These are phyloP conservation scores for Coccomyxa sp. DNA, from an alignment of 139 green algal genomes.

Conservation along the genomic window DNA sequence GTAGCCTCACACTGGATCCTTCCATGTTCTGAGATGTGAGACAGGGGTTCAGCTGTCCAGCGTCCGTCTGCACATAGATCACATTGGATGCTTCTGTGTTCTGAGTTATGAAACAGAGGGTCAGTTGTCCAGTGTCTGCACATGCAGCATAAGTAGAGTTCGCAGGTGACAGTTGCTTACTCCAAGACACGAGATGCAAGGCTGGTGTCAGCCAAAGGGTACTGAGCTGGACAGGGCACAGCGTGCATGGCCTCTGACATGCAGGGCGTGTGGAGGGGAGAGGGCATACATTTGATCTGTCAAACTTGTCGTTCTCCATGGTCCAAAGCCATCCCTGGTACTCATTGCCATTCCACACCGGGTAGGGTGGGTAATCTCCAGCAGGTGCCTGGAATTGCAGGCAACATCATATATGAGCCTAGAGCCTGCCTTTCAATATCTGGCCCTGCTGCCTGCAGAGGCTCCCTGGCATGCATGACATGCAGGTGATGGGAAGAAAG, in stretches of 20 bases:
- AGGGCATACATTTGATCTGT: neutral
- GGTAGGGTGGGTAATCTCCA: constrained; percentile 9
- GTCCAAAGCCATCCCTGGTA: constrained; percentile 35
- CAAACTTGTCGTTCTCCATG: neutral
- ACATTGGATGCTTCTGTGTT: neutral
- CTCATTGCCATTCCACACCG: constrained; percentile 9
- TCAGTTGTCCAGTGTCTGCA: neutral
- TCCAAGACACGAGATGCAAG: neutral
- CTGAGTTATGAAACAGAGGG: neutral
- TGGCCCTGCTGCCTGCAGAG: no score
- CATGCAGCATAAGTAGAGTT: neutral
- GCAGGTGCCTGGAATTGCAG: neutral
- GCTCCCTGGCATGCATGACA: neutral
- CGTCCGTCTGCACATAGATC: neutral
- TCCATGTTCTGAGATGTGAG: neutral
- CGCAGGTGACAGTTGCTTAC: neutral
- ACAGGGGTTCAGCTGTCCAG: neutral
- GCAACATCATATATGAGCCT: no score
- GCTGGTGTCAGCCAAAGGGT: neutral
- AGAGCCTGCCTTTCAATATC: no score
- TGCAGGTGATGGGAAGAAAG: neutral
- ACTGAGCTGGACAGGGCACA: neutral
- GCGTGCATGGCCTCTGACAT: neutral
- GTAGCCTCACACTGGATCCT: neutral
- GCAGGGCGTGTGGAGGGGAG: no score